phyloP scores from a whole-genome alignment of 2,329 filamentous ascomycete genomes.

The Botrytis pseudocinerea region DNA sequence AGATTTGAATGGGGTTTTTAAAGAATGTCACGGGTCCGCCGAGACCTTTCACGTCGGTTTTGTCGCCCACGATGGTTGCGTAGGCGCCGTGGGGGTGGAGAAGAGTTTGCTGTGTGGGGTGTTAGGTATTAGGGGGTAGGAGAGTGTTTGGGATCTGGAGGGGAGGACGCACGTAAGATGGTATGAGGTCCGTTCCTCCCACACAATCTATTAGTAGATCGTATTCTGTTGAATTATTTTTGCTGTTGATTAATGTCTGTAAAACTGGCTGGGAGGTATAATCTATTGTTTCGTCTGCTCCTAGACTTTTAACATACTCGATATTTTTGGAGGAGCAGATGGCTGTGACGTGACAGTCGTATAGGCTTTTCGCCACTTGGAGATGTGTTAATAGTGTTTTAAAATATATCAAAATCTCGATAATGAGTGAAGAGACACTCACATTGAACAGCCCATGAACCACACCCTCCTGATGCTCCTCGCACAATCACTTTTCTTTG shows the following conservation, averaged over 20 bases:
- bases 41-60: conserved; percentile 32
- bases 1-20: conserved; percentile 32
- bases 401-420: neutral
- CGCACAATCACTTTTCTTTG: conserved; percentile 35
- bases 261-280: conserved; percentile 34
- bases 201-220: conserved; percentile 40
- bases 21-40: conserved; percentile 38
- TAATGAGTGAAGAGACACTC: conserved; percentile 12
- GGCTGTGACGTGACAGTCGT: conserved; percentile 38
- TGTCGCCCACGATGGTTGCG: conserved; percentile 40
- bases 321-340: conserved; percentile 38
- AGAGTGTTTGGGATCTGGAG: neutral
- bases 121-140: conserved; percentile 8
- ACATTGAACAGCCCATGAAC: conserved; percentile 37
- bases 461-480: conserved; percentile 39
- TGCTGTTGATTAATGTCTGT: conserved; percentile 26
- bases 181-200: conserved; percentile 42
- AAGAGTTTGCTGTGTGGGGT: conserved; percentile 29
- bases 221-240: conserved; percentile 20
- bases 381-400: conserved; percentile 4
- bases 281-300: conserved; percentile 38
- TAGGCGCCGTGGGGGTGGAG: conserved; percentile 36
- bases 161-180: conserved; percentile 30
- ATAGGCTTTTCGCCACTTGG: conserved; percentile 36
- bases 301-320: conserved; percentile 34